A percentile compares a stretch with the other conserved stretches of the same genome.
phyloP scores from a whole-genome alignment of 441 rosid genomes.

The Cnidoscolus chayamansa region DNA sequence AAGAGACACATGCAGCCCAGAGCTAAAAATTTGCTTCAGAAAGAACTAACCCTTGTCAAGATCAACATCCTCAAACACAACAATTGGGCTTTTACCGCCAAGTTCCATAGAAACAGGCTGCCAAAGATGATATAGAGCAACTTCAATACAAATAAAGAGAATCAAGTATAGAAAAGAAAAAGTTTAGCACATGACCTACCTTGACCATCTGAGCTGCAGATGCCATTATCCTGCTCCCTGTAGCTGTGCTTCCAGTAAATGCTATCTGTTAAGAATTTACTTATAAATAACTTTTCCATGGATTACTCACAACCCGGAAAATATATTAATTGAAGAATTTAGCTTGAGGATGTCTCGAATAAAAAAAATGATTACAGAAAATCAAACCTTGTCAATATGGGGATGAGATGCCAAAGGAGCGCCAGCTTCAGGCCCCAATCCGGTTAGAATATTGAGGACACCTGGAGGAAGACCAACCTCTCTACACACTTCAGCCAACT shows the following conservation, averaged over 20 bases:
- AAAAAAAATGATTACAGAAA: conserved; percentile 16
- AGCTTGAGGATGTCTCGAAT: conserved; percentile 21
- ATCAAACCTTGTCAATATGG: conserved; percentile 80
- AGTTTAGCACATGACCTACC: conserved; percentile 40
- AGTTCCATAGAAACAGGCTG: conserved; percentile 98
- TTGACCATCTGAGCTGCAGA: conserved; percentile 83
- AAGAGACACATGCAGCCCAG: conserved; percentile 7
- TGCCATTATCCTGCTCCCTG: conserved; percentile 83
- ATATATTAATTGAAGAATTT: conserved; percentile 12
- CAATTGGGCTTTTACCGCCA: conserved; percentile 94
- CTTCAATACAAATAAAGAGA: conserved; percentile 8
- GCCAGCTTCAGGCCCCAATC: conserved; percentile 95
- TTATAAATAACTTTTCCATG: conserved; percentile 19
- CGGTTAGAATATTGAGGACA: conserved; percentile 86
- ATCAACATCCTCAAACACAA: conserved; percentile 92
- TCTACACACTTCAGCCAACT: conserved; percentile 83
- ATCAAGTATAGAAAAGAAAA: conserved; percentile 21
- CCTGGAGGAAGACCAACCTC: conserved; percentile 97
- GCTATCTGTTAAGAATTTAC: conserved; percentile 54
- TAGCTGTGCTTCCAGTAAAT: conserved; percentile 91
- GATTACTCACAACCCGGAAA: conserved; percentile 1
- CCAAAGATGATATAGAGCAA: conserved; percentile 23
- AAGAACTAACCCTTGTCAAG: conserved; percentile 71
- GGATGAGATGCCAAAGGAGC: conserved; percentile 95
- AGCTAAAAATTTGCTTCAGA: conserved; percentile 14